Percentiles rank a stretch among this genome's conserved stretches.
Conservation (phyloP, 1,139 yeast species). For the Taphrina pruni region DNA sequence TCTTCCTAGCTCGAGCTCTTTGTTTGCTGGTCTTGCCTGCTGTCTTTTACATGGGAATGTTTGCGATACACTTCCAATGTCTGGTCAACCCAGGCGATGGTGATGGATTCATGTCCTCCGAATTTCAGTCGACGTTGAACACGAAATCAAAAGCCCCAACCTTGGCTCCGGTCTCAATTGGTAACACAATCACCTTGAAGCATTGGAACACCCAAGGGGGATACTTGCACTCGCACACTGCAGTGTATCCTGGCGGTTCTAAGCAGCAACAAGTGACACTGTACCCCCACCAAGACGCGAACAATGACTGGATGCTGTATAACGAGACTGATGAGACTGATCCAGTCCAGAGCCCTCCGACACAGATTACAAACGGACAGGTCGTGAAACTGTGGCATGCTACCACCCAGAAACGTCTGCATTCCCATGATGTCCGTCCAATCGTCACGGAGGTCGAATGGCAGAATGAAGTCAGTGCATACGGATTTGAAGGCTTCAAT, state of each 20-base stretch:
- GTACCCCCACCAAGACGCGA: conserved; percentile 88
- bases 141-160: conserved; percentile 70
- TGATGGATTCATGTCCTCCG: conserved; percentile 84
- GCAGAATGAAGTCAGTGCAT: conserved; percentile 93
- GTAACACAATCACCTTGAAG: conserved; percentile 78
- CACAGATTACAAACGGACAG: conserved; percentile 74
- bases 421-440: conserved; percentile 94
- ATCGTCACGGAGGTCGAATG: conserved; percentile 92
- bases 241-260: conserved; percentile 86
- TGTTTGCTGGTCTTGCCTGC: conserved; percentile 73
- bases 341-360: conserved; percentile 54
- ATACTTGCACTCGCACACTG: conserved; percentile 89
- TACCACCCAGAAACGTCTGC: conserved; percentile 77
- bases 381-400: conserved; percentile 78
- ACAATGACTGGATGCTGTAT: conserved; percentile 85
- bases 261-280: conserved; percentile 93
- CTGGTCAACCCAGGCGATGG: conserved; percentile 84
- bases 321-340: conserved; percentile 50
- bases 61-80: conserved; percentile 76
- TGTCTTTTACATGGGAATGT: conserved; percentile 70
- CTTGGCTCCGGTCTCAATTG: conserved; percentile 83
- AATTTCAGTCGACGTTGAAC: conserved; percentile 77
- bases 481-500: conserved; percentile 85
- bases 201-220: conserved; percentile 91
- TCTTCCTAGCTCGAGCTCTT: conserved; percentile 63